Evolutionary conservation across 371 early-diverging fungal species (phyloP), one percentile per base, ranked within the genome.

Genomic region (Mortierella sp.): DNA sequence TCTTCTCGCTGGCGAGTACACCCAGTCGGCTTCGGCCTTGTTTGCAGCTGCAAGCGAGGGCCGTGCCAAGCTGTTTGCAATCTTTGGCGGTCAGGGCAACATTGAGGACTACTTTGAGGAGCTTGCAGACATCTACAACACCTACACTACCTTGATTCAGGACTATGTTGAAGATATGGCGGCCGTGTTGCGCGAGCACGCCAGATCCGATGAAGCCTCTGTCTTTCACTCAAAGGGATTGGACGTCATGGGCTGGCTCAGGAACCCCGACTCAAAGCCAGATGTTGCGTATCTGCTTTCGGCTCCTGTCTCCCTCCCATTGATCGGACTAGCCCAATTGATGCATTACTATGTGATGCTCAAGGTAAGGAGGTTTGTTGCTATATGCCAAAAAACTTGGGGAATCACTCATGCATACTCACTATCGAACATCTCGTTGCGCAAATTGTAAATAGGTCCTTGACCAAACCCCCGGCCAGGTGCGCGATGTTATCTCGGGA

Each of bases 11-110:
- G 78, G 81, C 54, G 82, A 86, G 60, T 78, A 80, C 40, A 79
- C 83, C 28, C 65, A 83, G 9, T 74, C 86, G 17, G 73, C 84
- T 25, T 91, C 91, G 24, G 88, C 90, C 56, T 69, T 90, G 31
- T 85, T 88, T 55, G 79, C 85, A 45, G 92, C 92, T 57, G 91
- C 88, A 51, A 79, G 78, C 29, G 79, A 88, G 40, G 89, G 89
- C 31, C 83, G 85, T 45, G 91, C 92, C 59, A 84, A 83, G 62
- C 69, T 95, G 45, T 89, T 95, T 67, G 95, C 94, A 46, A 87
- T 96, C 71, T 97, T 97, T 88, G 97, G 97, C 78, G 97, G 97
- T 53, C 98, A 97, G 85, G 98, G 98, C 79, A 96, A 94, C 76
- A 91, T 92, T 54, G 94, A 95, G 62, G 96, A 95, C 61, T 96